Percentiles rank a stretch among this genome's conserved stretches.
These are phyloP conservation scores for Nemania diffusa DNA, from an alignment of 2,329 filamentous ascomycete genomes.

Conservation along the genomic window DNA sequence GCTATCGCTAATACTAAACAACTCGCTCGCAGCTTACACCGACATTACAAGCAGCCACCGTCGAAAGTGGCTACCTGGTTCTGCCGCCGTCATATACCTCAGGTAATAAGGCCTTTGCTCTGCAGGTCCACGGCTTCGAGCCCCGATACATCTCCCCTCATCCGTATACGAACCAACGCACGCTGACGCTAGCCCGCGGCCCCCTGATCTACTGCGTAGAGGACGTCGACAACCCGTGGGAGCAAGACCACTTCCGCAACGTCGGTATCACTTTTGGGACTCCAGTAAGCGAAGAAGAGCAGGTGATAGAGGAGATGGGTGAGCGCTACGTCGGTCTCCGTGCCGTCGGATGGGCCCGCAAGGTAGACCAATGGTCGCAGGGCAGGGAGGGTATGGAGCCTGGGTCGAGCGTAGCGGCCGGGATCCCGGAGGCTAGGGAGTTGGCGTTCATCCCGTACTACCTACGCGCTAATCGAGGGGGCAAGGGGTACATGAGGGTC, in stretches of 20 bases:
- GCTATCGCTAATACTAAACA: slow-evolving; percentile 23
- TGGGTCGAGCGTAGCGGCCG: slow-evolving; percentile 36
- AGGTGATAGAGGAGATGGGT: slow-evolving; percentile 40
- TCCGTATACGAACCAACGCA: slow-evolving; percentile 66
- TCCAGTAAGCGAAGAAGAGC: slow-evolving; percentile 39
- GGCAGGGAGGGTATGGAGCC: slow-evolving; percentile 40
- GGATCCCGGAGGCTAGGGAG: slow-evolving; percentile 44
- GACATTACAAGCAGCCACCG: slow-evolving; percentile 43
- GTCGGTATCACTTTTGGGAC: slow-evolving; percentile 45
- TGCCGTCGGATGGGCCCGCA: slow-evolving; percentile 43
- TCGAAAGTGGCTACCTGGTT: slow-evolving; percentile 61
- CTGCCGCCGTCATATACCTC: slow-evolving; percentile 56
- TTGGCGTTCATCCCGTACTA: slow-evolving; percentile 66
- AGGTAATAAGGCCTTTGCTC: slow-evolving; percentile 54
- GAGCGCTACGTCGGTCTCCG: slow-evolving; percentile 47
- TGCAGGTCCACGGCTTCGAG: slow-evolving; percentile 58
- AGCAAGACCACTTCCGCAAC: slow-evolving; percentile 64
- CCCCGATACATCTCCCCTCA: slow-evolving; percentile 63
- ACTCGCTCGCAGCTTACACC: slow-evolving; percentile 50
- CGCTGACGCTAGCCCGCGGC: slow-evolving; percentile 64
- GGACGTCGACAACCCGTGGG: slow-evolving; percentile 67
- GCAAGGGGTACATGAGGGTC: slow-evolving; percentile 65
- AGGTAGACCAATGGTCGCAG: slow-evolving; percentile 37
- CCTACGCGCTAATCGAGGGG: slow-evolving; percentile 64
- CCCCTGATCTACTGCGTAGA: slow-evolving; percentile 71